A percentile compares a stretch with the other conserved stretches of the same genome.
Conservation (phyloP, 2,329 filamentous ascomycete genomes). For the Colletotrichum incanum region DNA sequence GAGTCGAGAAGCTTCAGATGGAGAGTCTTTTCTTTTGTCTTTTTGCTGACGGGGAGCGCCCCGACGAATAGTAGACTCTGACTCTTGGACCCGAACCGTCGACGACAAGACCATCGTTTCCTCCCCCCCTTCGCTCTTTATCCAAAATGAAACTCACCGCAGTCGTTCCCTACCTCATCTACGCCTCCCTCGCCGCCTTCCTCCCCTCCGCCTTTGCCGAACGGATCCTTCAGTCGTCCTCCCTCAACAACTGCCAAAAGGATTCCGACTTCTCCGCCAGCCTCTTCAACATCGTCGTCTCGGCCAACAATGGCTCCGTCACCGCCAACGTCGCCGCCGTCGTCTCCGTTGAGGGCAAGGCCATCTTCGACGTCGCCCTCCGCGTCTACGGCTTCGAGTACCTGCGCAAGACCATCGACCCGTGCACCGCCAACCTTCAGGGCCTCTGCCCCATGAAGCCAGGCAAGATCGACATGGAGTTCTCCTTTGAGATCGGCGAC, state of each 20-base stretch:
- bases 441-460: slow-evolving; percentile 93
- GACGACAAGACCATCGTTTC: not conserved
- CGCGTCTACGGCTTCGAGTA: slow-evolving; percentile 87
- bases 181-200: slow-evolving; percentile 61
- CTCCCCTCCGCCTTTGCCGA: slow-evolving; percentile 68
- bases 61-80: not conserved
- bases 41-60: not conserved
- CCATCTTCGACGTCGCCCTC: slow-evolving; percentile 83
- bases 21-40: not conserved
- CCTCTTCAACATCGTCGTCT: slow-evolving; percentile 88
- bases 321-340: slow-evolving; percentile 84
- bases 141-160: slow-evolving; percentile 28
- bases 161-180: slow-evolving; percentile 53
- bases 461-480: slow-evolving; percentile 81
- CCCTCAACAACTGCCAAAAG: slow-evolving; percentile 86
- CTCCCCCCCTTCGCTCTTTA: not conserved
- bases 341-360: slow-evolving; percentile 85
- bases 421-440: slow-evolving; percentile 78
- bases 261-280: slow-evolving; percentile 90
- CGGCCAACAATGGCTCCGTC: slow-evolving; percentile 81
- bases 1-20: not conserved
- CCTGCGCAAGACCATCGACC: slow-evolving; percentile 78
- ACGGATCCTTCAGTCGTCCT: slow-evolving; percentile 83
- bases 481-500: slow-evolving; percentile 48
- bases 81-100: not conserved